Conservation (phyloP, 2,329 filamentous ascomycete species). For the Hirsutella thompsonii region DNA sequence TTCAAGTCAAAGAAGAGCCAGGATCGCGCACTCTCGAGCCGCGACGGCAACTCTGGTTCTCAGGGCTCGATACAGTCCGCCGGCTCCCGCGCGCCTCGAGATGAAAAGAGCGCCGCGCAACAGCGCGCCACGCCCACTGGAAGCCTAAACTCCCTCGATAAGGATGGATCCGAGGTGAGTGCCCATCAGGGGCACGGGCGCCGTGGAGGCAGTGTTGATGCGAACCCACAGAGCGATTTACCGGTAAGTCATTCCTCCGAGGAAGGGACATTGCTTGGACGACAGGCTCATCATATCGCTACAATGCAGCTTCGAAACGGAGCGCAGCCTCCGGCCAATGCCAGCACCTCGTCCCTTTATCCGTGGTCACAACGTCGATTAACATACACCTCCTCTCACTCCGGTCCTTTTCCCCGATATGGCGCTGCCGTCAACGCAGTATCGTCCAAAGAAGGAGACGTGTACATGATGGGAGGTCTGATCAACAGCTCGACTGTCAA, state of each 20-base stretch:
- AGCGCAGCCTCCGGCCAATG: slow-evolving; percentile 28
- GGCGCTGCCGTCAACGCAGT: slow-evolving; percentile 88
- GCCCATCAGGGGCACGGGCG: slow-evolving; percentile 51
- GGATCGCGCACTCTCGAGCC: slow-evolving; percentile 43
- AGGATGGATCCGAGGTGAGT: slow-evolving; percentile 42
- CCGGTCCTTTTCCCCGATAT: slow-evolving; percentile 89
- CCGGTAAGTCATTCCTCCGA: slow-evolving; percentile 22
- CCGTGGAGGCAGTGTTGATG: slow-evolving; percentile 36
- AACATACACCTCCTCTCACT: slow-evolving; percentile 69
- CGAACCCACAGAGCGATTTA: slow-evolving; percentile 27
- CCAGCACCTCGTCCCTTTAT: slow-evolving; percentile 66
- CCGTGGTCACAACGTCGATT: slow-evolving; percentile 90
- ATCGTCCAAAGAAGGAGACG: slow-evolving; percentile 90
- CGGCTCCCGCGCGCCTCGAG: slow-evolving; percentile 30
- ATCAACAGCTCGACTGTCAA: slow-evolving; percentile 94
- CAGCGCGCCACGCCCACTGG: slow-evolving; percentile 60
- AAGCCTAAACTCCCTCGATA: slow-evolving; percentile 61
- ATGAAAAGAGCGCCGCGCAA: slow-evolving; percentile 40
- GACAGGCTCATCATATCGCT: slow-evolving; percentile 4
- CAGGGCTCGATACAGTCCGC: slow-evolving; percentile 36
- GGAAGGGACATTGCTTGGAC: neutral
- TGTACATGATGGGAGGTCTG: slow-evolving; percentile 94
- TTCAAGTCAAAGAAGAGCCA: slow-evolving; percentile 74
- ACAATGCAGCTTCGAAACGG: slow-evolving; percentile 40
- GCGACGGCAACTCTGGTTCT: slow-evolving; percentile 36